Conservation (phyloP, 305 asterid species). For the Solanum chacoense region DNA sequence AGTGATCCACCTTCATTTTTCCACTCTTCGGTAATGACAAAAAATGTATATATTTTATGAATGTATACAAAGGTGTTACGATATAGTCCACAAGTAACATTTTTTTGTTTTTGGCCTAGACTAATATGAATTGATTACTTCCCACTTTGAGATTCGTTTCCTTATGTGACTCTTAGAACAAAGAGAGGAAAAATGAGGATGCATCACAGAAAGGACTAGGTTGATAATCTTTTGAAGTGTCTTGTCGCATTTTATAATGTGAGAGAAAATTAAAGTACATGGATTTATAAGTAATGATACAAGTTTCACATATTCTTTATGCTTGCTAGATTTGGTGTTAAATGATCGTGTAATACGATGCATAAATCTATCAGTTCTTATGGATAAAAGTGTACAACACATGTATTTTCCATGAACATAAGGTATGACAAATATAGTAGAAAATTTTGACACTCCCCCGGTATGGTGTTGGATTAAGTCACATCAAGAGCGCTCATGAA, state of each 20-base stretch:
- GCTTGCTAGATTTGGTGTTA: background rate
- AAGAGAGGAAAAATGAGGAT: background rate
- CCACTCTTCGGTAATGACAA: no score
- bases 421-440: background rate
- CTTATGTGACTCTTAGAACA: background rate
- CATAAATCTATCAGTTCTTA: no score
- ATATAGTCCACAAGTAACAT: no score
- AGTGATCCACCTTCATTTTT: no score
- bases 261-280: no score
- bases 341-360: background rate
- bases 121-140: background rate
- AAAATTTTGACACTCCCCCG: no score
- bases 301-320: background rate
- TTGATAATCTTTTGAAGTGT: background rate
- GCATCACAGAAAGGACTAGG: background rate
- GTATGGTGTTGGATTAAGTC: no score
- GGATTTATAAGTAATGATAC: background rate
- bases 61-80: no score
- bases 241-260: no score
- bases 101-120: background rate
- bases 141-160: no score
- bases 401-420: background rate
- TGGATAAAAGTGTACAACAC: background rate
- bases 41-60: no score
- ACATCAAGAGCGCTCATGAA: no score